Evolutionary conservation across 306 rosid species (phyloP), one percentile per base, ranked within the genome.

Genomic region (Coriaria nepalensis): DNA sequence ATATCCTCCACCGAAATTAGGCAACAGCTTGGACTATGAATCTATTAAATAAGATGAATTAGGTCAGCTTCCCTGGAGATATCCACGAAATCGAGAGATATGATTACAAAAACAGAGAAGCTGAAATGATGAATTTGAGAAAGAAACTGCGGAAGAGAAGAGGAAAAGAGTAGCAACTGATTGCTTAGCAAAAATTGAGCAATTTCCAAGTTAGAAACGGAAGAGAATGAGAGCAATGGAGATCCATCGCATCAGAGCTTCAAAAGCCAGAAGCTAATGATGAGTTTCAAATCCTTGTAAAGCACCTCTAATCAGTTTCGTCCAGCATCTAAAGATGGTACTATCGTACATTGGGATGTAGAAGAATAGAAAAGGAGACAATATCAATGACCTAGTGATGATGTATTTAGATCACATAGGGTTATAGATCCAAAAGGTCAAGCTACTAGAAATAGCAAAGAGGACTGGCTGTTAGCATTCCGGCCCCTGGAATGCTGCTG

Each of bases 271-370:
- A 57, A 57, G 37, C 71, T 43, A 69, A 63, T 40, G 77, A 74
- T 68, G 93, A 72, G 35, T 90, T 85, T 60, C 61, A 52, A 38
- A 54, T 58, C 38, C 61, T 85, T 57, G 78, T 82, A 55, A 90
- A 85, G 79, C 94, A 90, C 43, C 65, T 74, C 11, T 81, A 85
- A 35, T 37, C 87, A 35, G 94, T 90, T 38, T 81, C 94, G 4
- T 82, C 85, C 95, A 44, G 93, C 98, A 36, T 85, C 95, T 0
- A 90, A 90, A 76, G 98, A 85, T 40, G 96, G 95, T 20, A 61
- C 55, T 12, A 81, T 90, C 65, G 47, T 79, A 68, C 93, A 73
- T 9, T 90, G 98, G 98, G 94, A 90, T 71, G 79, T 90, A 64
- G 78, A 72, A 72, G 35, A 67, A 71, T 67, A 92, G 98, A 62